Evolutionary conservation across 2,329 filamentous ascomycete genomes (phyloP).

Genomic region (Nemania sp.): DNA sequence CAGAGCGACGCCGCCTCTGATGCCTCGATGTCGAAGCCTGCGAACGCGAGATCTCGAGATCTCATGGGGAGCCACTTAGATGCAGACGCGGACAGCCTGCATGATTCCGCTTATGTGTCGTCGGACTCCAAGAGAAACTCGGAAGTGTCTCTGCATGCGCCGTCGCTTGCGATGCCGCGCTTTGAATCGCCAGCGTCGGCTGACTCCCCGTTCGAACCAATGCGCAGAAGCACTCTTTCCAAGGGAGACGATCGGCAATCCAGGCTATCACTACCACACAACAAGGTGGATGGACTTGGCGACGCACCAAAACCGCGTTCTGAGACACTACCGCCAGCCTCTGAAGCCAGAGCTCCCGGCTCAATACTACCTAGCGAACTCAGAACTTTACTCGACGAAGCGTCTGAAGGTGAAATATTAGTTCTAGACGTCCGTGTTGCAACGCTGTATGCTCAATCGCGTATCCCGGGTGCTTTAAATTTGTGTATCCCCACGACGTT

Average conservation of each 20-base stretch:
- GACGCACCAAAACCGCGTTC: slow-evolving; percentile 43
- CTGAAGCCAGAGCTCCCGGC: slow-evolving; percentile 51
- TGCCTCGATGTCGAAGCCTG: slow-evolving; percentile 28
- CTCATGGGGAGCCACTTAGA: slow-evolving; percentile 43
- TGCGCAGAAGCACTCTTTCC: slow-evolving; percentile 42
- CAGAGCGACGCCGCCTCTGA: slow-evolving; percentile 49
- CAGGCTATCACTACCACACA: slow-evolving; percentile 57
- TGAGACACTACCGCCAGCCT: slow-evolving; percentile 56
- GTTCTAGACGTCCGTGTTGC: slow-evolving; percentile 85
- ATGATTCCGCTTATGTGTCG: slow-evolving; percentile 59
- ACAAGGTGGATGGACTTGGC: slow-evolving; percentile 47
- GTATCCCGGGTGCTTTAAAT: slow-evolving; percentile 81
- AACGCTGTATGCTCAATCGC: slow-evolving; percentile 75
- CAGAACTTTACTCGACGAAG: slow-evolving; percentile 56
- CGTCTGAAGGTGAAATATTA: slow-evolving; percentile 54
- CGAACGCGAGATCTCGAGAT: slow-evolving; percentile 30
- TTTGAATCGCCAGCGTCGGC: slow-evolving; percentile 50
- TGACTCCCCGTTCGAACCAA: slow-evolving; percentile 41
- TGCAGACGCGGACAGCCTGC: slow-evolving; percentile 49
- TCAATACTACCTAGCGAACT: slow-evolving; percentile 60
- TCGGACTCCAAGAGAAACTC: slow-evolving; percentile 58
- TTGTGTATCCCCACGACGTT: slow-evolving; percentile 94
- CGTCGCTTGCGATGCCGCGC: slow-evolving; percentile 47
- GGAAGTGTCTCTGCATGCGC: slow-evolving; percentile 49
- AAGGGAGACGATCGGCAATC: slow-evolving; percentile 56